phyloP scores from a whole-genome alignment of 352 stramenopile genomes.

The Pseudoperonospora humuli region DNA sequence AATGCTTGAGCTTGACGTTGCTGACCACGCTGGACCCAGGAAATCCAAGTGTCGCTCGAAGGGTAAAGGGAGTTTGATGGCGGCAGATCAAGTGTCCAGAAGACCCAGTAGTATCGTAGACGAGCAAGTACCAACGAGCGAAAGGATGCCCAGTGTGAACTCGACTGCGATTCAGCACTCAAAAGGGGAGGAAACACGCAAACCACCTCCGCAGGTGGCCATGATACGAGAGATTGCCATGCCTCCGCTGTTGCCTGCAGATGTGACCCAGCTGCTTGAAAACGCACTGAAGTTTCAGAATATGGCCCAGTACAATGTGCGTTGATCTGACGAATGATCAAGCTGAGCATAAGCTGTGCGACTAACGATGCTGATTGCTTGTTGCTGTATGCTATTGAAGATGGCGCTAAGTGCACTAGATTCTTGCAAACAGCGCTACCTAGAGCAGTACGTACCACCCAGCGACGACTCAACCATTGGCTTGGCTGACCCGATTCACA shows the following conservation, averaged over 20 bases:
- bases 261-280: conserved; percentile 43
- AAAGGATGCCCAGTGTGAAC: no score
- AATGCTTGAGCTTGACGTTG: no score
- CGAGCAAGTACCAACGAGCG: no score
- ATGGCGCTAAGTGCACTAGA: no score
- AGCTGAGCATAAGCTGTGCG: not conserved
- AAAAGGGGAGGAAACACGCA: conserved; percentile 6
- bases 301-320: conserved; percentile 48
- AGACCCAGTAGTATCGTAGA: no score
- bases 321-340: not conserved
- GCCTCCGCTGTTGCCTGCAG: conserved; percentile 30
- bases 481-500: conserved; percentile 3
- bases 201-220: conserved; percentile 29
- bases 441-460: conserved; percentile 18
- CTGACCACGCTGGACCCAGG: no score
- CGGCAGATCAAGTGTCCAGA: no score
- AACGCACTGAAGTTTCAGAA: conserved; percentile 61
- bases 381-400: conserved; percentile 15
- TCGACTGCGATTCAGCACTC: no score
- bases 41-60: no score
- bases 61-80: no score
- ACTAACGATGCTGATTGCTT: conserved; percentile 1
- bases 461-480: not conserved
- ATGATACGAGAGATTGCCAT: conserved; percentile 55
- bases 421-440: conserved; percentile 37